Conservation (phyloP, 2,329 filamentous ascomycete species). For the Colletotrichum sansevieriae region DNA sequence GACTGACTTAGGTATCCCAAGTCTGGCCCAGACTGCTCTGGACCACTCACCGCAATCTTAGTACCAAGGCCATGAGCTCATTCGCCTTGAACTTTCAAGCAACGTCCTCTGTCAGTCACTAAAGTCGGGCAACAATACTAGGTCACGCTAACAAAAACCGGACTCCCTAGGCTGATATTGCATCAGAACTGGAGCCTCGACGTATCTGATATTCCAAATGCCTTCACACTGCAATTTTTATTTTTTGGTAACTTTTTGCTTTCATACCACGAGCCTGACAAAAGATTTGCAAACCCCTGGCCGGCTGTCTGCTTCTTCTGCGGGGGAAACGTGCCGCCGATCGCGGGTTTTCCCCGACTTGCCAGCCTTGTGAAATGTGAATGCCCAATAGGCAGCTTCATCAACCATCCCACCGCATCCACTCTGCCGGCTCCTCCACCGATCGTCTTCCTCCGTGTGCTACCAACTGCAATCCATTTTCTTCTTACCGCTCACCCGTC, state of each 20-base stretch:
- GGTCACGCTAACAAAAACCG: neutral
- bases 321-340: constrained; percentile 24
- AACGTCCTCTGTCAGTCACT: neutral
- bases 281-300: neutral
- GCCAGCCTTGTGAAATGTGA: constrained; percentile 8
- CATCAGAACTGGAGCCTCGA: neutral
- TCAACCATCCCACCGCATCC: constrained; percentile 28
- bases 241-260: too few relatives aligned
- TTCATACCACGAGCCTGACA: constrained; percentile 1
- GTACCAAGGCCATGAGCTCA: neutral
- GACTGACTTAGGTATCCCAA: too few relatives aligned
- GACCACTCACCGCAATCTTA: constrained; percentile 30
- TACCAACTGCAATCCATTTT: neutral
- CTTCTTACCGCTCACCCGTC: constrained; percentile 19
- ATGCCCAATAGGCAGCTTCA: constrained; percentile 33
- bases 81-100: neutral
- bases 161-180: neutral
- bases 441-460: neutral
- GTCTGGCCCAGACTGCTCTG: too few relatives aligned
- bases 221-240: neutral
- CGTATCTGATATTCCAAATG: neutral
- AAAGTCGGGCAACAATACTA: neutral
- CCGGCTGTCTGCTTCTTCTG: constrained; percentile 4
- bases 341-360: constrained; percentile 24
- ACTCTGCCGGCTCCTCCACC: constrained; percentile 15